These are phyloP conservation scores for Penicillium antarcticum DNA, from an alignment of 495 filamentous ascomycete species.

Conservation along the genomic window DNA sequence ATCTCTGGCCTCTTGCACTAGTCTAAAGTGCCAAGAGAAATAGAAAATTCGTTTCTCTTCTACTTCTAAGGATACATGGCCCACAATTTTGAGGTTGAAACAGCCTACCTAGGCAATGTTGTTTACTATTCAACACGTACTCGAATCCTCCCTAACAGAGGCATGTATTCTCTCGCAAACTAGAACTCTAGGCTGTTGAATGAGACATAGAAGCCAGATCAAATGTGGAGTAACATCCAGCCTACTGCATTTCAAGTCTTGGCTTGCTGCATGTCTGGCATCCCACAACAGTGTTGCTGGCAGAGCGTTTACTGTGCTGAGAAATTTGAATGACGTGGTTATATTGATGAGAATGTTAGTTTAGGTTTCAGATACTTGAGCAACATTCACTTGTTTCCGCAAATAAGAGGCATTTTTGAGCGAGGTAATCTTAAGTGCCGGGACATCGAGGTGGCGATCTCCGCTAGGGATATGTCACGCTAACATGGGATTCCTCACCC, in stretches of 20 bases:
- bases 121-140: neutral
- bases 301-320: constrained; percentile 12
- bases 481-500: too few relatives aligned
- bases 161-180: neutral
- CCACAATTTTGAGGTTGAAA: neutral
- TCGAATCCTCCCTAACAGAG: neutral
- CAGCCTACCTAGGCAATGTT: neutral
- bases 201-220: neutral
- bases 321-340: neutral
- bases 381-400: constrained; percentile 5
- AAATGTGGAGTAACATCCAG: neutral
- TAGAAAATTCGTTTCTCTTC: too few relatives aligned
- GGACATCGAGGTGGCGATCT: neutral
- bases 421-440: neutral
- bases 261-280: constrained; percentile 9
- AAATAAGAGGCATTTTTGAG: constrained; percentile 1
- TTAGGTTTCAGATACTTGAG: constrained; percentile 12
- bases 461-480: too few relatives aligned
- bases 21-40: neutral
- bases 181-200: neutral
- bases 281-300: constrained; percentile 2
- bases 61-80: too few relatives aligned
- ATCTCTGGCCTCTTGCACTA: neutral
- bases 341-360: neutral
- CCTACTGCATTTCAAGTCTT: neutral